Conservation (phyloP, 164 flowering plant genomes). For the Aristolochia californica region DNA sequence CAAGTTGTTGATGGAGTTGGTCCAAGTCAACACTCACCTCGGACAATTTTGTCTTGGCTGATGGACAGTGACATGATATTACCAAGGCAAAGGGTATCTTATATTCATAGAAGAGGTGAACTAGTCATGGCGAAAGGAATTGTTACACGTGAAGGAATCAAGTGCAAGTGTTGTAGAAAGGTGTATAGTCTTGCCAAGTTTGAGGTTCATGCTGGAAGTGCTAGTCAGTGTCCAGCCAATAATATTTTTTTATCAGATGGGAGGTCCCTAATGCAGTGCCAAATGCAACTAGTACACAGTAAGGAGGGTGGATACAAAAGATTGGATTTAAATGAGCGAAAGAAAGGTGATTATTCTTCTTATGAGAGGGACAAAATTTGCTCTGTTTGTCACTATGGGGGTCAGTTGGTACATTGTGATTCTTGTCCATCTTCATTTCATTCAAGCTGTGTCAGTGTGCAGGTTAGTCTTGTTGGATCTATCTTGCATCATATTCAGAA, state of each 20-base stretch:
- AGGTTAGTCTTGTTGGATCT: constrained; percentile 30
- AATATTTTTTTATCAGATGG: constrained; percentile 69
- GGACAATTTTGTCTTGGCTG: constrained; percentile 66
- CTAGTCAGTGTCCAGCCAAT: constrained; percentile 34
- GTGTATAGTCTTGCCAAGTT: constrained; percentile 40
- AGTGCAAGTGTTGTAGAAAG: constrained; percentile 64
- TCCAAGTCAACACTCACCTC: constrained; percentile 27
- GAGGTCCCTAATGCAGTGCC: constrained; percentile 73
- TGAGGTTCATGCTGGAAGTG: constrained; percentile 64
- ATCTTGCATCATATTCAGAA: too few species aligned
- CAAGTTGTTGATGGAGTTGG: constrained; percentile 17
- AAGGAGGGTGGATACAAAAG: constrained; percentile 3
- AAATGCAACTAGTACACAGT: constrained; percentile 24
- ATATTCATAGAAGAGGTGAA: constrained; percentile 16
- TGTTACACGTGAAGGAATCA: constrained; percentile 64
- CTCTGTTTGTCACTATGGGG: constrained; percentile 73
- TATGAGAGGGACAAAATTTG: constrained; percentile 53
- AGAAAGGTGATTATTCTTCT: constrained; percentile 11
- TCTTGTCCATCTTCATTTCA: constrained; percentile 84
- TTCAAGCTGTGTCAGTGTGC: constrained; percentile 47
- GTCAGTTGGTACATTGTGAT: constrained; percentile 70
- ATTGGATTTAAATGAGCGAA: constrained; percentile 6
- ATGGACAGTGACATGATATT: constrained; percentile 59
- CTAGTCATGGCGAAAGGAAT: constrained; percentile 34
- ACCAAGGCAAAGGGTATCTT: constrained; percentile 55